phyloP scores from a whole-genome alignment of 2,329 filamentous ascomycete genomes.

The Nannizziopsis arthrosporioides region DNA sequence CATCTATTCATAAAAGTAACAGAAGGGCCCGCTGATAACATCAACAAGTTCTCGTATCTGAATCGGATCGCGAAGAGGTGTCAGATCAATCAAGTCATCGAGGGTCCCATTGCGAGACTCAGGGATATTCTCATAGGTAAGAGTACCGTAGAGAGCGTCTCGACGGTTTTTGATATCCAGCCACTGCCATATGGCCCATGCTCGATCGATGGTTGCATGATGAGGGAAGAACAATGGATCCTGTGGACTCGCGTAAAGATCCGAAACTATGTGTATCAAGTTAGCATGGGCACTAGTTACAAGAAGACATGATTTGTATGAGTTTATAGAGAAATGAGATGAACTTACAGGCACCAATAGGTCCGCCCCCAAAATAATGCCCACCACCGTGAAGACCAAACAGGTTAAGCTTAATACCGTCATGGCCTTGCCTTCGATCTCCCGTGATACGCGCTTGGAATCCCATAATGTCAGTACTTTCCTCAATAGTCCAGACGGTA shows the following conservation, averaged over 20 bases:
- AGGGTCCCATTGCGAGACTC: constrained; percentile 19
- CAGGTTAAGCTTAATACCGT: constrained; percentile 7
- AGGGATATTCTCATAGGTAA: constrained; percentile 15
- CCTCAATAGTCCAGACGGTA: constrained; percentile 13
- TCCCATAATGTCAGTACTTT: constrained; percentile 12
- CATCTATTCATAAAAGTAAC: constrained; percentile 18
- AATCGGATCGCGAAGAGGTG: constrained; percentile 13
- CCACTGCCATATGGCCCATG: constrained; percentile 20
- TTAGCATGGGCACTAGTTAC: neutral
- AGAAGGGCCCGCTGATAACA: constrained; percentile 19
- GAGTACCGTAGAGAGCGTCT: constrained; percentile 9
- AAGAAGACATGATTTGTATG: neutral
- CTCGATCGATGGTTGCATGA: constrained; percentile 17
- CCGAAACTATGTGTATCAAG: constrained; percentile 6
- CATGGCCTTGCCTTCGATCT: constrained; percentile 7
- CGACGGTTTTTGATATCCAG: constrained; percentile 11
- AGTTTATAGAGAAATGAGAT: neutral
- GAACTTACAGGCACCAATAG: constrained; percentile 12
- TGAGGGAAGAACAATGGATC: constrained; percentile 19
- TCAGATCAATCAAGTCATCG: constrained; percentile 20
- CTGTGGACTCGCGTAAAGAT: constrained; percentile 14
- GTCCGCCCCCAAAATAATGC: constrained; percentile 13
- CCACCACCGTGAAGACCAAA: constrained; percentile 16
- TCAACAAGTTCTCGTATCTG: constrained; percentile 16
- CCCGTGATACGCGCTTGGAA: constrained; percentile 13